Base-by-base conservation (phyloP, 225 moss, liverwort and hornwort species). In the Pseudisothecium myosuroides region DNA sequence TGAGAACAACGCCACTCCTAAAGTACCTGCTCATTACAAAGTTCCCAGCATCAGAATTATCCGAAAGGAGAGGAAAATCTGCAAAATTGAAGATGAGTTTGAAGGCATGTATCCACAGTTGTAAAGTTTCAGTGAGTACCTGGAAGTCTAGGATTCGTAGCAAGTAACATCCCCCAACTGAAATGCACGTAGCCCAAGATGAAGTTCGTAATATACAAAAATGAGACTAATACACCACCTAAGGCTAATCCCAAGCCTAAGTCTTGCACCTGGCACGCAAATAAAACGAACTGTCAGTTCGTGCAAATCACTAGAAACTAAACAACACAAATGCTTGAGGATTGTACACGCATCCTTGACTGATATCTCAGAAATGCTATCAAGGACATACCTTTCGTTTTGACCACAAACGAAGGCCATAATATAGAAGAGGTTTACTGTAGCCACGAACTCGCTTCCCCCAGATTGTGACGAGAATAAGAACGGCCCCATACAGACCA, bases 391-490 rank as follows among this genome's bases (percentile, higher is more conserved):
- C 98, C 96, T 96, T 97, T 74, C 92, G 90, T 66, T 78, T 85
- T 69, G 98, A 96, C 82, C 93, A 94, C 83, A 96, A 81, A 61
- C 96, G 92, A 86, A 99, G 93, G 43, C 98, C 98, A 90, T 99
- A 99, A 49, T 92, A 49, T 76, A 93, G 80, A 87, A 99, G 96
- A 58, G 98, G 98, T 83, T 96, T 93, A 52, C 92, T 93, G 76
- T 92, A 95, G 68, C 94, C 97, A 90, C 97, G 98, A 80, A 99
- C 95, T 91, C 94, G 93, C 91, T 90, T 96, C 69, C 98, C 98
- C 98, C 98, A 99, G 67, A 99, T 97, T 50, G 94, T 94, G 69
- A 99, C 87, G 84, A 99, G 83, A 86, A 99, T 97, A 86, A 99
- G 92, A 83, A 95, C 24, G 76, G 98, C 97, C 90, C 94, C 98